Base-by-base conservation (phyloP, 805 yeast genomes). In the Candida stauntonica region DNA sequence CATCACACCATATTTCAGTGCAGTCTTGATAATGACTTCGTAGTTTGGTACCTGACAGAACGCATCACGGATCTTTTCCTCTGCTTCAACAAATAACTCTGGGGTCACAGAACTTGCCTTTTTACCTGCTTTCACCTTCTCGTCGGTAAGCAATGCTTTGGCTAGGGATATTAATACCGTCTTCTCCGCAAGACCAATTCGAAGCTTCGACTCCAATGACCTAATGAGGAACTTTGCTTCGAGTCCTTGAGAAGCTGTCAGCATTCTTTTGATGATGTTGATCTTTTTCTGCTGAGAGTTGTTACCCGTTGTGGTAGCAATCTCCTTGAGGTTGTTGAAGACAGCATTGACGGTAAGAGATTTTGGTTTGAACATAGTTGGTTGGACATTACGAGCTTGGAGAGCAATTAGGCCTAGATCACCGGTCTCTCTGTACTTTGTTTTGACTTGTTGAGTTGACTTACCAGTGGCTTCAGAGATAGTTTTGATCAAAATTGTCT, bases 101-200 rank as follows among this genome's bases (percentile, higher is more conserved):
- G 67, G 48, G 2, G 62, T 59, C 29, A 62, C 54, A 8, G 36
- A 23, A 8, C 41, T 33, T 3, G 35, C 23, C 31, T 49, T 44
- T 15, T 57, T 57, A 7, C 48, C 64, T 5, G 54, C 51, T 1
- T 57, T 48, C 16, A 62, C 55, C 7, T 60, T 60, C 48, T 89
- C 96, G 59, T 68, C 74, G 14, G 72, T 70, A 2, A 80, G 70
- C 45, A 89, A 73, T 0, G 97, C 94, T 55, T 86, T 93, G 0
- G 96, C 84, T 32, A 93, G 64, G 0, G 95, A 81, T 2, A 82
- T 75, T 31, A 91, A 67, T 0, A 93, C 95, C 0, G 96, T 83
- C 56, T 91, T 91, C 51, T 91, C 98, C 0, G 97, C 98, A 48
- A 91, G 72, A 4, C 95, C 95, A 43, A 93, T 93, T 49, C 99